A percentile compares a stretch with the other conserved stretches of the same genome.
These are phyloP conservation scores for Leccinum subgranulosum DNA, from an alignment of 768 basidiomycete genomes.

Conservation along the genomic window DNA sequence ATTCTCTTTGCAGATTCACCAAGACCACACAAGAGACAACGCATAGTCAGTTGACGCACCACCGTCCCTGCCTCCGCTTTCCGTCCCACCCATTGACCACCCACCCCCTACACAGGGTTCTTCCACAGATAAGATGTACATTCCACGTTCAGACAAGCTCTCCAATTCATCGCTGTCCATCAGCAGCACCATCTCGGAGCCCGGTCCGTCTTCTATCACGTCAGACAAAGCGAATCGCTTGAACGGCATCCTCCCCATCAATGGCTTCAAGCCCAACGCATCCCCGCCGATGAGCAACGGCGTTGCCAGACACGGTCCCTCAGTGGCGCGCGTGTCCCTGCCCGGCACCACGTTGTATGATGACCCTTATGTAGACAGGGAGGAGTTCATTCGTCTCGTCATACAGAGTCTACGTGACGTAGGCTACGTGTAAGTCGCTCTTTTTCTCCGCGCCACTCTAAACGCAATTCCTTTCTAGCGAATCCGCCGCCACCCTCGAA, in stretches of 20 bases:
- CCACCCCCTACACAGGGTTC: conserved; percentile 26
- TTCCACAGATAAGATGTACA: conserved; percentile 45
- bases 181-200: conserved; percentile 41
- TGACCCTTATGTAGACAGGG: conserved; percentile 75
- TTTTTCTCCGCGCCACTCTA: conserved; percentile 4
- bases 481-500: conserved; percentile 85
- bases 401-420: conserved; percentile 89
- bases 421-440: conserved; percentile 60
- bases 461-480: conserved; percentile 43
- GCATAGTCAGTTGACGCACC: conserved; percentile 44
- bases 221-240: conserved; percentile 31
- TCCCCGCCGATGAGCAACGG: conserved; percentile 49
- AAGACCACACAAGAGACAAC: conserved; percentile 70
- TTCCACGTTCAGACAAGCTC: conserved; percentile 48
- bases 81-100: conserved; percentile 18
- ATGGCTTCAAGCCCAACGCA: conserved; percentile 35
- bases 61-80: conserved; percentile 33
- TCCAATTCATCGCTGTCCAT: conserved; percentile 44
- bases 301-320: conserved; percentile 42
- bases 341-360: conserved; percentile 77
- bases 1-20: conserved; percentile 39
- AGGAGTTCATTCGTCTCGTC: conserved; percentile 87
- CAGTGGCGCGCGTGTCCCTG: conserved; percentile 59
- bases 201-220: conserved; percentile 51
- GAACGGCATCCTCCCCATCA: conserved; percentile 42